Conservation (phyloP, 2,329 filamentous ascomycete species). For the Fusarium sp. region DNA sequence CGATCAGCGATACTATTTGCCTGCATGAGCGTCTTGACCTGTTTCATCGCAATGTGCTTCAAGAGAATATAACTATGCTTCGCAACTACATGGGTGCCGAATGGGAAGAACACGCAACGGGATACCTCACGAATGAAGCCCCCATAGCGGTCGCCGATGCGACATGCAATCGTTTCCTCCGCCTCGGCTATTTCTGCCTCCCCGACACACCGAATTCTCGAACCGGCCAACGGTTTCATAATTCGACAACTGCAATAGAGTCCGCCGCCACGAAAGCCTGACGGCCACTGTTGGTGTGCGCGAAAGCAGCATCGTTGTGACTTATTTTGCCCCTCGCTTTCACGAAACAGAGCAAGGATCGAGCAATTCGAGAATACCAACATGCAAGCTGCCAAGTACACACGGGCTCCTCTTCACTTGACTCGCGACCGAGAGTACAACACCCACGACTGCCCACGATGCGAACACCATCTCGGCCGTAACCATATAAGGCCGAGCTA, state of each 20-base stretch:
- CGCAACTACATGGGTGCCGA: neutral
- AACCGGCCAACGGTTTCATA: no score
- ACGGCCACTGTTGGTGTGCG: no score
- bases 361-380: neutral
- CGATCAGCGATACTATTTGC: accelerated
- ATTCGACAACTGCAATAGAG: no score
- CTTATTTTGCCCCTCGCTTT: no score
- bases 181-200: no score
- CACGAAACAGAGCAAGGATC: neutral
- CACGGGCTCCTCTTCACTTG: neutral
- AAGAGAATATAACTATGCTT: no score
- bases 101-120: neutral
- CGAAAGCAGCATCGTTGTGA: no score
- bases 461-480: no score
- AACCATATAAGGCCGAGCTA: accelerated
- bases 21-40: neutral
- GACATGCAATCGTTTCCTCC: neutral
- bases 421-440: accelerated
- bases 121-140: neutral
- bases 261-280: no score
- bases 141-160: neutral
- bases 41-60: accelerated
- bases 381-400: no score
- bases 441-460: neutral
- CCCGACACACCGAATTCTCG: no score